Base-by-base conservation (phyloP, 495 filamentous ascomycete genomes). In the Xylaria grammica region DNA sequence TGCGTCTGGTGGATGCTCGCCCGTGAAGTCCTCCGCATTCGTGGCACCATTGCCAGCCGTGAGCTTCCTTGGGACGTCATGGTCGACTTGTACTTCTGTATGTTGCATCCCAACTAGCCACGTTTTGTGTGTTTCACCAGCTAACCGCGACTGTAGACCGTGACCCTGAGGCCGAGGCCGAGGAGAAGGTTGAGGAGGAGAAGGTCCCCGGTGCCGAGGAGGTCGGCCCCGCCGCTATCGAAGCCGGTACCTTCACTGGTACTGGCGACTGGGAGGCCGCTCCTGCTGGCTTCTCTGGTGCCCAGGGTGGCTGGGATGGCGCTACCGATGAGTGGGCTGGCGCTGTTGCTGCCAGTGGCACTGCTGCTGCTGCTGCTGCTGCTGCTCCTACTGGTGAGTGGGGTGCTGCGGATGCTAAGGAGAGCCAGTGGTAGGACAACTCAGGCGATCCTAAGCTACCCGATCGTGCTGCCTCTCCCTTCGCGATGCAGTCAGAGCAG, bases 1-100 rank as follows among this genome's bases (percentile, higher is more conserved):
- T 86, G 95, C 68, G 81, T 99, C 86, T 99, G 95, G 95, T 99
- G 95, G 95, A 91, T 99, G 90, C 86, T 99, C 69, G 93, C 95
- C 75, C 95, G 95, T 86, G 95, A 99, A 88, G 93, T 99, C 75
- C 94, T 98, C 79, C 92, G 95, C 81, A 91, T 99, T 72, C 92
- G 95, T 74, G 95, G 96, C 69, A 97, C 93, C 69, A 90, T 99
- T 70, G 90, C 92, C 72, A 90, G 86, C 84, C 92, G 95, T 71
- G 96, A 98, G 78, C 88, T 89, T 55, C 91, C 96, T 79, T 99
- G 95, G 95, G 95, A 99, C 74, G 89, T 94, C 79, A 97, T 98
- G 90, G 91, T 94, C 71, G 95, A 99, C 89, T 87, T 99, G 70
- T 99, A 99, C 92, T 99, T 99, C 88, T 99, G 81, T 84, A 82